Base-by-base conservation (phyloP, 2,329 filamentous ascomycete genomes). In the Paecilomyces sp. region DNA sequence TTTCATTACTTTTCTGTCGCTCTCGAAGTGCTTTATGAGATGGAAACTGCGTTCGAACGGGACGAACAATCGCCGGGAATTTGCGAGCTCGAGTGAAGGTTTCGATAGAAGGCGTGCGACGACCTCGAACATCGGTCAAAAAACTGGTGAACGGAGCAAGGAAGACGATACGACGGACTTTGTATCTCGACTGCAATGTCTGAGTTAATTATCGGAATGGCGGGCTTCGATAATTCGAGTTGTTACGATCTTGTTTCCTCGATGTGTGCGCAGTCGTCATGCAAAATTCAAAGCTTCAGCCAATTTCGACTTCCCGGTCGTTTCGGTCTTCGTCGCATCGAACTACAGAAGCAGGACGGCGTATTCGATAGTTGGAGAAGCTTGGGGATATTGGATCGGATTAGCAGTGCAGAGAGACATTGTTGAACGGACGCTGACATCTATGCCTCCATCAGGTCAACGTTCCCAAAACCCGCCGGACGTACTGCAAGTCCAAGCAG, bases 401-500 rank as follows among this genome's bases (percentile, higher is more conserved):
- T 65, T 60, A 52, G 57, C 60, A 58, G 61, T 53, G 6, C 12
- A 30, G 1, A 63, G 34, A 24, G 41, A 22, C 24, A 58, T 57
- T 52, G 53, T 61, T 57, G 41, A 59, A 51, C 62, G 61, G 55
- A 67, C 58, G 66, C 70, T 72, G 63, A 71, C 66, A 54, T 62
- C 60, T 63, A 61, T 63, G 57, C 30, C 58, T 61, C 54, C 60
- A 57, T 61, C 69, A 93, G 92, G 92, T 96, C 85, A 96, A 96
- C 90, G 90, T 96, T 84, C 92, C 92, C 77, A 96, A 96, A 86
- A 96, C 92, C 80, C 88, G 92, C 79, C 90, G 91, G 84, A 96
- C 92, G 81, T 96, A 92, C 85, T 96, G 91, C 91, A 95, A 95
- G 86, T 90, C 90, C 85, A 92, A 89, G 85, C 87, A 91, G 77